phyloP scores from a whole-genome alignment of 495 filamentous ascomycete genomes.

The Filosporella fistucella region DNA sequence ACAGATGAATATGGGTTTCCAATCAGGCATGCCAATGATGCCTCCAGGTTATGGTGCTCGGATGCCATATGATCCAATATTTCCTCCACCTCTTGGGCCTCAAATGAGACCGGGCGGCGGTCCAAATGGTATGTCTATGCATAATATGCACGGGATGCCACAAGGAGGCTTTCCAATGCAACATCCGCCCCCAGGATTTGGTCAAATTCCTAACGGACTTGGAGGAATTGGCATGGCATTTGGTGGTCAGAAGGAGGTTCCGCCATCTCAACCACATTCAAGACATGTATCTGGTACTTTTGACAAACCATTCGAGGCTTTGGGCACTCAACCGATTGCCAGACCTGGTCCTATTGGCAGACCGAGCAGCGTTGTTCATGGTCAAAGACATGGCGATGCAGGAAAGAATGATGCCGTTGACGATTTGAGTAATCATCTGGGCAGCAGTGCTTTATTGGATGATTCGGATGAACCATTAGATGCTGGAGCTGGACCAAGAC shows the following conservation, averaged over 20 bases:
- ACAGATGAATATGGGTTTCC: constrained; percentile 40
- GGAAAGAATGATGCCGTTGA: constrained; percentile 54
- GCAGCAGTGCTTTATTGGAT: constrained; percentile 88
- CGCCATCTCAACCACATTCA: constrained; percentile 49
- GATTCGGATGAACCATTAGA: constrained; percentile 56
- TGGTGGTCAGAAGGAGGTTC: constrained; percentile 18
- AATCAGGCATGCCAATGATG: constrained; percentile 51
- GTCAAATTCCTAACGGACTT: constrained; percentile 30
- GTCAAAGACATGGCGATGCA: constrained; percentile 33
- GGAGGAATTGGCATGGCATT: constrained; percentile 20
- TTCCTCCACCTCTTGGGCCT: constrained; percentile 35
- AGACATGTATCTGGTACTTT: constrained; percentile 56
- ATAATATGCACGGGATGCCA: constrained; percentile 50
- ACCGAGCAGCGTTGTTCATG: constrained; percentile 67
- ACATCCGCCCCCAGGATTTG: constrained; percentile 52
- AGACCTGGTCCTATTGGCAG: constrained; percentile 86
- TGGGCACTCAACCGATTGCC: constrained; percentile 57
- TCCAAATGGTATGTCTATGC: constrained; percentile 54
- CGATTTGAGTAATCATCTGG: constrained; percentile 77
- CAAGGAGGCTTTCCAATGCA: constrained; percentile 60
- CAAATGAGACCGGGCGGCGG: constrained; percentile 52
- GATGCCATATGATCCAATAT: constrained; percentile 52
- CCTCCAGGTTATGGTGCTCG: constrained; percentile 36
- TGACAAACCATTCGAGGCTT: constrained; percentile 41
- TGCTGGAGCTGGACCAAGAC: constrained; percentile 22